These are phyloP conservation scores for Erodium chrysanthum DNA, from an alignment of 441 rosid genomes.

Conservation along the genomic window DNA sequence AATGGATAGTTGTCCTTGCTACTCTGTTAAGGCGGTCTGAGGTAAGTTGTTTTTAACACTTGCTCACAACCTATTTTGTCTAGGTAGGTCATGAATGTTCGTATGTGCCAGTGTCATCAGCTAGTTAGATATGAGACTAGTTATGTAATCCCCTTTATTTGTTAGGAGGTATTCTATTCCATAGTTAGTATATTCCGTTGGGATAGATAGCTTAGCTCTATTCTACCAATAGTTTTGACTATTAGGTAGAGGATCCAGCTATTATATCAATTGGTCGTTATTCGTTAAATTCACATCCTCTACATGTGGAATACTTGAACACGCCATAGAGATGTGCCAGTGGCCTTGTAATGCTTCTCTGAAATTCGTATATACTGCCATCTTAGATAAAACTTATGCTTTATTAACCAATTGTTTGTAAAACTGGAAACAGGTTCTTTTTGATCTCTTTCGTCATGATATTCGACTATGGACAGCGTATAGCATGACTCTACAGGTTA, in stretches of 20 bases:
- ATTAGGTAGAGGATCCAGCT: too few species aligned
- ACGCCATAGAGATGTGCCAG: neutral
- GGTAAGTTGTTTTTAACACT: slow-evolving; percentile 33
- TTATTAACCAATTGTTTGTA: neutral
- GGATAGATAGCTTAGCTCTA: too few species aligned
- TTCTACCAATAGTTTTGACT: too few species aligned
- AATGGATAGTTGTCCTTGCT: slow-evolving; percentile 97
- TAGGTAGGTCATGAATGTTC: neutral
- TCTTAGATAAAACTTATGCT: neutral
- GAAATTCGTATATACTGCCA: neutral
- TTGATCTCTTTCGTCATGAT: slow-evolving; percentile 77
- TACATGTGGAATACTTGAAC: neutral
- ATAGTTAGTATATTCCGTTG: too few species aligned
- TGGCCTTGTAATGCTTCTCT: neutral
- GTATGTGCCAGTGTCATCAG: neutral
- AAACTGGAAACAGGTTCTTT: slow-evolving; percentile 54
- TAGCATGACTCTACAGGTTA: slow-evolving; percentile 72
- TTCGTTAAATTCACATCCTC: neutral
- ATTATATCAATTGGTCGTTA: neutral
- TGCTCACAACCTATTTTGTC: neutral
- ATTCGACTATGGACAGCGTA: slow-evolving; percentile 83
- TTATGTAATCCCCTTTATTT: too few species aligned
- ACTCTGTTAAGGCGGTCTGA: slow-evolving; percentile 83
- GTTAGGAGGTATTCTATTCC: too few species aligned
- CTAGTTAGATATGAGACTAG: too few species aligned